Percentiles rank a stretch among this genome's conserved stretches.
Conservation (phyloP, 805 yeast species). For the Saturnispora mendoncae region DNA sequence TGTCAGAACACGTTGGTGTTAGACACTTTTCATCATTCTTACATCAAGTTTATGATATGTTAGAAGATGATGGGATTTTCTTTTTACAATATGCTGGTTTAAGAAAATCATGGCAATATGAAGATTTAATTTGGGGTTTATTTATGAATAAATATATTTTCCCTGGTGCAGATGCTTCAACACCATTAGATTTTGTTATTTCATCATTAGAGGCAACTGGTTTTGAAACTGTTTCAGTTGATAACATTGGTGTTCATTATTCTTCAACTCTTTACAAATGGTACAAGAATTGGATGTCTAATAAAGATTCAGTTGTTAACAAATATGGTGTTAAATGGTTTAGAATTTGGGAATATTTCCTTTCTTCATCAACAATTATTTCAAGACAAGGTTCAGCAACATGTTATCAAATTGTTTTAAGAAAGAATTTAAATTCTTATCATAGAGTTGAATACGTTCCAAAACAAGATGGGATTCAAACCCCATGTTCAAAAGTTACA, state of each 20-base stretch:
- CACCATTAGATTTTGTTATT: constrained; percentile 80
- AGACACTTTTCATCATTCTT: constrained; percentile 71
- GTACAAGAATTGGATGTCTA: constrained; percentile 90
- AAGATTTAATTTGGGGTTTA: constrained; percentile 88
- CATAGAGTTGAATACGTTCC: constrained; percentile 80
- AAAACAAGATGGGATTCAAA: constrained; percentile 61
- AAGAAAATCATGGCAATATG: constrained; percentile 90
- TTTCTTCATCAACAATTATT: constrained; percentile 71
- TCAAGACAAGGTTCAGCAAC: constrained; percentile 93
- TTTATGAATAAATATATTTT: constrained; percentile 93
- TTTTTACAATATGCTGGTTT: constrained; percentile 84
- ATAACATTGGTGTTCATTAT: constrained; percentile 88
- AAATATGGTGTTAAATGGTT: constrained; percentile 87
- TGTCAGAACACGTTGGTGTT: constrained; percentile 95
- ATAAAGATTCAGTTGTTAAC: constrained; percentile 63
- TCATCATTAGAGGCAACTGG: constrained; percentile 74
- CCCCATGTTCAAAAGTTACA: constrained; percentile 46
- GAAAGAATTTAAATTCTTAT: constrained; percentile 80
- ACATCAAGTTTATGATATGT: constrained; percentile 72
- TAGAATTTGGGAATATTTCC: constrained; percentile 88
- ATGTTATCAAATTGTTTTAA: constrained; percentile 81
- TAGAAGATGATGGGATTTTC: constrained; percentile 87
- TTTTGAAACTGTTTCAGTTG: constrained; percentile 74
- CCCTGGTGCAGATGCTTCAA: constrained; percentile 97
- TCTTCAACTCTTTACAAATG: constrained; percentile 88